A percentile compares a stretch with the other conserved stretches of the same genome.
Conservation (phyloP, 305 asterid genomes). For the Solanum hybrid region DNA sequence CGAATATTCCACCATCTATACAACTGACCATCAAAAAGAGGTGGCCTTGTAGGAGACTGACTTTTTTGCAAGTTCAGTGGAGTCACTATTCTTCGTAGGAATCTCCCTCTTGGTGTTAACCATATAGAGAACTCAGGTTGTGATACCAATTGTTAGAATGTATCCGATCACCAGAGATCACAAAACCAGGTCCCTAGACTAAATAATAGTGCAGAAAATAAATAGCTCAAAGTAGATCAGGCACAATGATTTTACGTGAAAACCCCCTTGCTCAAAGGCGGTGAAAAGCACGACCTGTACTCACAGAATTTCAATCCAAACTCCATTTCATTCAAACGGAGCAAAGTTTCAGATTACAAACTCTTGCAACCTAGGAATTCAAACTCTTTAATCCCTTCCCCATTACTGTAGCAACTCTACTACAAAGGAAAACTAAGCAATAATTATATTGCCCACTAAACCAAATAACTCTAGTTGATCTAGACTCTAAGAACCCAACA, state of each 20-base stretch:
- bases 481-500: background rate
- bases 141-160: background rate
- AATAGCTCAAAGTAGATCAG: background rate
- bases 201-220: background rate
- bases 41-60: background rate
- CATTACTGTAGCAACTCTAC: background rate
- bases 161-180: background rate
- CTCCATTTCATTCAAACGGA: background rate
- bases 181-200: background rate
- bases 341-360: background rate
- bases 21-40: background rate
- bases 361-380: background rate
- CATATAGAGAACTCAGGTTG: background rate
- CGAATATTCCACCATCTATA: background rate
- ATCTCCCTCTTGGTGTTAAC: background rate
- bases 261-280: too few relatives aligned
- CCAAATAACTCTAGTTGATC: background rate
- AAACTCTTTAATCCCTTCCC: background rate
- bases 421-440: background rate
- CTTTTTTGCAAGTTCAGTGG: background rate
- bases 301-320: background rate
- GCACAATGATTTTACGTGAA: background rate
- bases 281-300: background rate
- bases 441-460: background rate
- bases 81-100: background rate